A percentile compares a stretch with the other conserved stretches of the same genome.
These are phyloP conservation scores for Vickermania spadyakhi DNA, from an alignment of 208 protist genomes.

Conservation along the genomic window DNA sequence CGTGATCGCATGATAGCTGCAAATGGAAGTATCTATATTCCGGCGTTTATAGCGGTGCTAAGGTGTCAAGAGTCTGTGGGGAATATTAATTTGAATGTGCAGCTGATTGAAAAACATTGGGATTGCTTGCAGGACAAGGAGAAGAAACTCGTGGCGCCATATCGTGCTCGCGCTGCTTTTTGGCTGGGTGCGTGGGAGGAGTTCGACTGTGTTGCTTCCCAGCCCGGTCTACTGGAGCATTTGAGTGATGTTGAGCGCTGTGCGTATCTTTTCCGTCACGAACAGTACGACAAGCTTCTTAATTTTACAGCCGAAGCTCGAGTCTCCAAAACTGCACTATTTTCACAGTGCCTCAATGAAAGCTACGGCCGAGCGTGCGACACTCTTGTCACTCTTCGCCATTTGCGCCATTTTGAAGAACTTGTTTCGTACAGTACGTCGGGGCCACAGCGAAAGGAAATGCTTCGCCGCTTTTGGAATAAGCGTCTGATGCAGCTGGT, in stretches of 20 bases:
- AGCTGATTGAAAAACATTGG: conserved; percentile 62
- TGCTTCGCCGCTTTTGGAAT: conserved; percentile 86
- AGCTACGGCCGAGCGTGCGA: conserved; percentile 90
- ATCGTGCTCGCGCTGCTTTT: conserved; percentile 76
- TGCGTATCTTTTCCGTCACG: conserved; percentile 55
- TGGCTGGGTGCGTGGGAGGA: conserved; percentile 55
- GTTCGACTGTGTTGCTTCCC: conserved; percentile 58
- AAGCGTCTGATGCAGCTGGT: conserved; percentile 79
- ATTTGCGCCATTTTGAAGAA: conserved; percentile 98
- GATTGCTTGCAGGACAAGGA: conserved; percentile 24
- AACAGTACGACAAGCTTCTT: conserved; percentile 45
- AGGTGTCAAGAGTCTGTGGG: conserved; percentile 76
- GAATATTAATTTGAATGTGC: conserved; percentile 43
- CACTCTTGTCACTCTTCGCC: conserved; percentile 94
- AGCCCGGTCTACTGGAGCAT: conserved; percentile 26
- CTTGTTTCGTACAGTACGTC: conserved; percentile 92
- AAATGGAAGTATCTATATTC: conserved; percentile 27
- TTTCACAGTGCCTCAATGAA: conserved; percentile 79
- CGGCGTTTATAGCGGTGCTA: conserved; percentile 60
- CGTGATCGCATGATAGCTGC: conserved; percentile 37
- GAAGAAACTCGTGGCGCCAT: conserved; percentile 53
- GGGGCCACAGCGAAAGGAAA: conserved; percentile 30
- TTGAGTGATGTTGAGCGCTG: conserved; percentile 72
- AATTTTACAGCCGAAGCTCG: conserved; percentile 45
- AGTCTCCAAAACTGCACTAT: conserved; percentile 55